Base-by-base conservation (phyloP, 768 basidiomycete genomes). In the Serendipita sp. region DNA sequence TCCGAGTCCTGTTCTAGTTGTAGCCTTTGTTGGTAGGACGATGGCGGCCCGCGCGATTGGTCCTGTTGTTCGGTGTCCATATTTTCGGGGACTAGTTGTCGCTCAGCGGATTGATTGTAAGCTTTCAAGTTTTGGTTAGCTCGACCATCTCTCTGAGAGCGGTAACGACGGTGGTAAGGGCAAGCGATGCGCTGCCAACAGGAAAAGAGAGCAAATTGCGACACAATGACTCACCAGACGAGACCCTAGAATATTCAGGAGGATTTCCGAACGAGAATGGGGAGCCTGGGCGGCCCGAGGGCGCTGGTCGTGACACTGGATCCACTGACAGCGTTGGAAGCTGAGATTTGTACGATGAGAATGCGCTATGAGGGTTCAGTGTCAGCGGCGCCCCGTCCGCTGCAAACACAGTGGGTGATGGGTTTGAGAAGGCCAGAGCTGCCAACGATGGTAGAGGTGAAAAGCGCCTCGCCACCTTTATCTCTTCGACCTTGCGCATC, bases 11-110 rank as follows among this genome's bases (percentile, higher is more conserved):
- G 55, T 78, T 70, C 76, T 75, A 48, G 73, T 67, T 64, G 68
- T 37, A 52, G 70, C 67, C 55, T 70, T 69, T 68, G 66, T 46
- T 44, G 6, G 62, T 62, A n/a, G 65, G 23, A n/a, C 10, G n/a
- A n/a, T 23, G 62, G 62, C 18, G 40, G 15, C 36, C 71, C 69
- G 3, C 71, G 68, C 15, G 69, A 70, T 67, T 40, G 40, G 71
- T 72, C 52, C 73, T 74, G 48, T 68, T 66, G 60, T 70, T 81
- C 76, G 34, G 75, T 71, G 68, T 76, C 73, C 75, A 77, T 77
- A 40, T 74, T 73, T 68, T 73, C 73, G 18, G 69, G 68, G 16
- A 72, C 23, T 8, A 23, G 27, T 11, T 60, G 16, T 8, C 55
- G 27, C 36, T 60, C 55, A n/a, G 55, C 55, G 16, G 55, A 60